Evolutionary conservation across 2,329 filamentous ascomycete genomes (phyloP).

Genomic region (Colletotrichum gigasporum): DNA sequence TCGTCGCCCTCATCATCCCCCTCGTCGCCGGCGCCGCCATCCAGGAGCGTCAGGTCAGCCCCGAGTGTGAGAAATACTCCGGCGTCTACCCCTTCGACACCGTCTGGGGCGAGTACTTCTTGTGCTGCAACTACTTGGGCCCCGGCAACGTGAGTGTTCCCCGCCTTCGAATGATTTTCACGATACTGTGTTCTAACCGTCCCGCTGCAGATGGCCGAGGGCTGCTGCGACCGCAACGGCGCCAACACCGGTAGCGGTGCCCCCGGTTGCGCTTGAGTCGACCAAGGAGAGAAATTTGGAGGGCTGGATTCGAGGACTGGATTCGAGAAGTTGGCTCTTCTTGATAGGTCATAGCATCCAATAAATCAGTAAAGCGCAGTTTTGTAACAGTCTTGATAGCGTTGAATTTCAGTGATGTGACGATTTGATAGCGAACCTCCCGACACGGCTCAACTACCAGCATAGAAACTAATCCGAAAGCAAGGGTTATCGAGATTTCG

Average conservation of each 20-base stretch:
- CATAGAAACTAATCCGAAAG: neutral
- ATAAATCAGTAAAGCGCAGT: too few species aligned
- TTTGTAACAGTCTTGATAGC: neutral
- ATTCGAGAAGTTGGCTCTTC: too few species aligned
- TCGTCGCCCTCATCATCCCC: neutral
- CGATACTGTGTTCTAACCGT: neutral
- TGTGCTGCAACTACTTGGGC: neutral
- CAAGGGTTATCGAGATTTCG: too few species aligned
- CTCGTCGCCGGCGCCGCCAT: conserved; percentile 4
- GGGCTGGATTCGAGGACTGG: neutral
- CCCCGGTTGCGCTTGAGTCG: neutral
- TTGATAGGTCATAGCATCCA: too few species aligned
- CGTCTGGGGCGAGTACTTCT: neutral
- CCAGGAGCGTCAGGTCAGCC: conserved; percentile 9
- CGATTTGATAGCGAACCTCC: too few species aligned
- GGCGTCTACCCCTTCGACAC: neutral
- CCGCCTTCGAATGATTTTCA: neutral
- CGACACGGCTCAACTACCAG: too few species aligned
- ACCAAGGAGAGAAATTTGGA: neutral
- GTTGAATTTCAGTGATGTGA: neutral
- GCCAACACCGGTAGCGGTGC: conserved; percentile 5
- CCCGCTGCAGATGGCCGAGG: neutral
- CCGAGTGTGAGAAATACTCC: neutral
- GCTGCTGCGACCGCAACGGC: neutral
- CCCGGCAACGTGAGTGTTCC: neutral